Evolutionary conservation across 163 green algal genomes (phyloP).

Genomic region (Scenedesmus sp.): DNA sequence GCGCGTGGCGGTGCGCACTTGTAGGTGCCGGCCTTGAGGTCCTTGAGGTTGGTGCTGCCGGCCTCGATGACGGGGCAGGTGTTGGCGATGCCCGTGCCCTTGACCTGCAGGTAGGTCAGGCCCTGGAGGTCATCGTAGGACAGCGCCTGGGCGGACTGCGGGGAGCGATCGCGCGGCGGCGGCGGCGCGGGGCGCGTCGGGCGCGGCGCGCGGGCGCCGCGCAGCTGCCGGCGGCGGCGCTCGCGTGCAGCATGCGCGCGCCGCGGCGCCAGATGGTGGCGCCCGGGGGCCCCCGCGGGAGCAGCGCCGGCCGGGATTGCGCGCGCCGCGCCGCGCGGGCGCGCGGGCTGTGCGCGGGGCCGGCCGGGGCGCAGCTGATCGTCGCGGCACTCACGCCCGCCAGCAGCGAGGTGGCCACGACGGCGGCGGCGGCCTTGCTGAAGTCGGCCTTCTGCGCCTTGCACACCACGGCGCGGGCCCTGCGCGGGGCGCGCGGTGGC

Average conservation of each 20-base stretch:
- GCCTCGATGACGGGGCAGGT: constrained; percentile 91
- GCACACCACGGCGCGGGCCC: constrained; percentile 56
- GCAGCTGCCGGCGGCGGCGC: neutral
- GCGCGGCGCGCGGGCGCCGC: neutral
- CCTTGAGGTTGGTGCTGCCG: constrained; percentile 69
- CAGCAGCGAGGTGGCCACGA: constrained; percentile 72
- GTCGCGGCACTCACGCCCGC: constrained; percentile 73
- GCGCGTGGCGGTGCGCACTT: constrained; percentile 47
- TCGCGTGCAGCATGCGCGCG: neutral
- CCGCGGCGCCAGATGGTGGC: neutral
- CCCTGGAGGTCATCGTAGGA: constrained; percentile 96
- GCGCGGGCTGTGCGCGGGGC: neutral
- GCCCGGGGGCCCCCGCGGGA: neutral
- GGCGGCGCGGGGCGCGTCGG: neutral
- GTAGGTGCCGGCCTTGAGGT: constrained; percentile 93
- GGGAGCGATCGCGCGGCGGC: too few species aligned
- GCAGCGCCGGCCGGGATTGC: neutral
- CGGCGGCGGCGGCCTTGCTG: constrained; percentile 60
- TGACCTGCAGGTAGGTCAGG: constrained; percentile 98
- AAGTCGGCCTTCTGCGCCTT: constrained; percentile 64
- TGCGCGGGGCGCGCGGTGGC: too few species aligned
- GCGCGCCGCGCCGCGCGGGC: neutral
- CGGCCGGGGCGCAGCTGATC: neutral
- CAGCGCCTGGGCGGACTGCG: constrained; percentile 82
- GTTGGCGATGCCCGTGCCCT: constrained; percentile 97